phyloP scores from a whole-genome alignment of 352 stramenopile genomes.

The Globisporangium abappressorium region DNA sequence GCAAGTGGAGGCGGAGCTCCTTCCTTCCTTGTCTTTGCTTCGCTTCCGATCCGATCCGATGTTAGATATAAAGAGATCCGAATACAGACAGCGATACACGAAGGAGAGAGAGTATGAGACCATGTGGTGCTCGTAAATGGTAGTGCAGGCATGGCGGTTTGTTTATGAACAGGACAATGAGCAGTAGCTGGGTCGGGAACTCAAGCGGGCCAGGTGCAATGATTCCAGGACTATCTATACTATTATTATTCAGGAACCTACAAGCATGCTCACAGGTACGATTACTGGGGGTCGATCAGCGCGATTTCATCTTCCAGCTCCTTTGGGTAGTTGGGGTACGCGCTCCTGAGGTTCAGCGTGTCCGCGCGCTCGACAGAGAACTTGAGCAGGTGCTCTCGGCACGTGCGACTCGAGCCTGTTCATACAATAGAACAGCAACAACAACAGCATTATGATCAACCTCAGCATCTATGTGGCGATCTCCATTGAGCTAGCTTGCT shows the following conservation, averaged over 20 bases:
- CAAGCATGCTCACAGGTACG: too few relatives aligned
- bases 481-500: not conserved
- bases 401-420: constrained; percentile 52
- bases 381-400: constrained; percentile 44
- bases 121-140: not conserved
- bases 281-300: constrained; percentile 46
- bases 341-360: constrained; percentile 29
- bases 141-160: not conserved
- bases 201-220: not conserved
- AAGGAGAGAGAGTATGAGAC: not conserved
- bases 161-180: not conserved
- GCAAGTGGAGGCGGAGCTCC: not conserved
- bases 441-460: not conserved
- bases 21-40: not conserved
- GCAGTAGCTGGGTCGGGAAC: not conserved
- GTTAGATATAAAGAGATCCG: constrained; percentile 11
- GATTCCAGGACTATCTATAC: not conserved
- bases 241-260: not conserved
- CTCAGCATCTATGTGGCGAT: not conserved
- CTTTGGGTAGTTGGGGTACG: constrained; percentile 38
- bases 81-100: constrained; percentile 6
- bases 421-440: not conserved
- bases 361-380: constrained; percentile 53
- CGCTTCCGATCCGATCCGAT: not conserved
- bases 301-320: constrained; percentile 53